Evolutionary conservation across 441 rosid species (phyloP).

Genomic region (Omphalea diandra): DNA sequence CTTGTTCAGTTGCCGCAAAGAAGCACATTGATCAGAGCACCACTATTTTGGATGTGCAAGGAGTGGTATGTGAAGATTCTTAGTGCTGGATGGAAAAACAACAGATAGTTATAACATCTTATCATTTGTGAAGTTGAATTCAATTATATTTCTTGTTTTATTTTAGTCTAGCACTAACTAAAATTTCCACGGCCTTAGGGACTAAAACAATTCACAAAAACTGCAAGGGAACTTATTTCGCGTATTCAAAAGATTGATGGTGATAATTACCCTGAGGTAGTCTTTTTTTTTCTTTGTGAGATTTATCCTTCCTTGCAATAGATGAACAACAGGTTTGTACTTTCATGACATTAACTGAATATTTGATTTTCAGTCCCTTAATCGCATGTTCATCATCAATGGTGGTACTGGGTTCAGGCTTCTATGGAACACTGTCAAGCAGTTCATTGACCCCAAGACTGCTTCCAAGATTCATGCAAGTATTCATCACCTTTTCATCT

Average conservation of each 20-base stretch:
- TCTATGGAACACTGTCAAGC: conserved; percentile 82
- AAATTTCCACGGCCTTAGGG: conserved; percentile 47
- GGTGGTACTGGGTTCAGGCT: conserved; percentile 88
- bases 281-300: background rate
- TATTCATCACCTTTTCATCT: too few species aligned
- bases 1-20: conserved; percentile 77
- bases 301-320: background rate
- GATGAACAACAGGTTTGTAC: background rate
- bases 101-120: too few species aligned
- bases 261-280: conserved; percentile 94
- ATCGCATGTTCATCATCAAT: conserved; percentile 90
- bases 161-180: background rate
- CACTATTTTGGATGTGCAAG: conserved; percentile 91
- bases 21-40: conserved; percentile 92
- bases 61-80: conserved; percentile 67
- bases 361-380: conserved; percentile 56
- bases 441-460: conserved; percentile 87
- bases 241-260: conserved; percentile 81
- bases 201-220: conserved; percentile 73
- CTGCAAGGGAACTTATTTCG: conserved; percentile 83
- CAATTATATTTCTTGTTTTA: background rate
- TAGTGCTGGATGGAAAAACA: too few species aligned
- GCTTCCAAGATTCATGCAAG: conserved; percentile 82
- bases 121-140: background rate
- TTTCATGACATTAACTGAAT: conserved; percentile 11